Base-by-base conservation (phyloP, 345 rosid genomes). In the Hirschfeldia incana region DNA sequence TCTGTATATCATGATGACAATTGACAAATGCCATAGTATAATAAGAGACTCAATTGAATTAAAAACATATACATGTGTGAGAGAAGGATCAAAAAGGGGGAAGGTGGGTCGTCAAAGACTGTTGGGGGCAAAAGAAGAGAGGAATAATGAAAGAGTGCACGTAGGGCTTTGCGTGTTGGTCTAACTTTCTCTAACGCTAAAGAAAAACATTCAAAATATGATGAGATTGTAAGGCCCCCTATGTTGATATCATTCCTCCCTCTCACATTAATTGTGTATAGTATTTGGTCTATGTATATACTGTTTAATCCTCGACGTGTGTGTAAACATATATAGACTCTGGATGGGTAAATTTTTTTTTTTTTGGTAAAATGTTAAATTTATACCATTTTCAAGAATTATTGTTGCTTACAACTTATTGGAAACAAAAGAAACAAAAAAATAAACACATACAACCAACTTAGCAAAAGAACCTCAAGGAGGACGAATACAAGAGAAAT, bases 81-180 rank as follows among this genome's bases (percentile, higher is more conserved):
- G 70, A 63, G 60, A 64, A 11, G 37, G 46, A 27, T 37, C 21
- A 62, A 75, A 68, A 51, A 74, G 10, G 76, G 68, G 33, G 63
- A 70, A 75, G 77, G 83, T 75, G 75, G 76, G 73, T 78, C 77
- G 73, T 74, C 70, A 75, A 80, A 80, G 76, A 65, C 73, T 80
- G 83, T 75, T 75, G 53, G 80, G 78, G 80, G 76, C 69, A 75
- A 80, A 80, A 80, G 74, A 81, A 49, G 78, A 72, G 78, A 74
- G 78, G 81, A 77, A 82, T 82, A 74, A 82, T 78, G 84, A 66
- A 82, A 75, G 85, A 82, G 84, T 79, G 85, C 82, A 70, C 82
- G 86, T 83, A 81, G 89, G 70, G 74, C 81, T 84, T 88, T 88
- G 92, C 92, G 95, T 90, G 91, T 88, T 87, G 78, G 44, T 26